Percentiles rank a stretch among this genome's conserved stretches.
phyloP scores from a whole-genome alignment of 192 early-diverging fungal genomes.

The Rhizophagus prolifer region DNA sequence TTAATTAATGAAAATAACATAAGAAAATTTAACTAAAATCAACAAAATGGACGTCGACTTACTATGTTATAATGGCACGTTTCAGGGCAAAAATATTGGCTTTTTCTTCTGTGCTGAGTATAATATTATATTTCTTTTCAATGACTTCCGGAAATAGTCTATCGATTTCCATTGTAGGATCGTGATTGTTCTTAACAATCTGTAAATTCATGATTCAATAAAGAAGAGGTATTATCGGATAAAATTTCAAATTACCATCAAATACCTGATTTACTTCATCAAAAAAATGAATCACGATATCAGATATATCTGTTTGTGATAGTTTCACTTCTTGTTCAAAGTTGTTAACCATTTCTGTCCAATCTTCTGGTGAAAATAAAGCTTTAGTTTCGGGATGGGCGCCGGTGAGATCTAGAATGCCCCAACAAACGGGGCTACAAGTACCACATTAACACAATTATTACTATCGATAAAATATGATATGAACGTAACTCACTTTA shows the following conservation, averaged over 20 bases:
- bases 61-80: conserved; percentile 10
- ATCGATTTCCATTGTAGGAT: conserved; percentile 14
- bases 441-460: neutral
- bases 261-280: conserved; percentile 30
- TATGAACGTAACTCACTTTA: too few species aligned
- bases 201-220: conserved; percentile 27
- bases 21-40: conserved; percentile 11
- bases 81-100: conserved; percentile 7
- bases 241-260: conserved; percentile 10
- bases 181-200: conserved; percentile 12
- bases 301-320: conserved; percentile 24
- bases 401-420: conserved; percentile 32
- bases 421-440: conserved; percentile 30
- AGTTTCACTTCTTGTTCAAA: conserved; percentile 29
- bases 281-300: conserved; percentile 29
- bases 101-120: conserved; percentile 17
- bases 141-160: conserved; percentile 3
- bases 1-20: too few species aligned
- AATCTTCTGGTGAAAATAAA: conserved; percentile 28
- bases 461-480: too few species aligned
- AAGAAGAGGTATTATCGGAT: conserved; percentile 15
- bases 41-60: conserved; percentile 1
- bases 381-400: conserved; percentile 25
- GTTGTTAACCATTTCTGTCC: conserved; percentile 31
- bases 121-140: conserved; percentile 21